Conservation (phyloP, 805 yeast species). For the Wickerhamiella brachini region DNA sequence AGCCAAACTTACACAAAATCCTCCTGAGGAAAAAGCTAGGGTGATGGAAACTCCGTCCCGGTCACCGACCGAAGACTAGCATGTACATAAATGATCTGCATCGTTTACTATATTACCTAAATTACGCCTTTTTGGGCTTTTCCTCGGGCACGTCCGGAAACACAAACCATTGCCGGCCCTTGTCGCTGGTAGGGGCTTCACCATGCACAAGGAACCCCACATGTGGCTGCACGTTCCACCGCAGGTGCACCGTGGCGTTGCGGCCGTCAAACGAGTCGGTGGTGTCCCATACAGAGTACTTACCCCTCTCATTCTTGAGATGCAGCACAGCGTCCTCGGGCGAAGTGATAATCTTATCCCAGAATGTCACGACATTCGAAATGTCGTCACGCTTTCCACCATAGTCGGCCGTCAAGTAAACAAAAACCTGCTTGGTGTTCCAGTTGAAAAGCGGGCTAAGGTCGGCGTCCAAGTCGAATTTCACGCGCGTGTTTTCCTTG, state of each 20-base stretch:
- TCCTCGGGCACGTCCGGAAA: slow-evolving; percentile 9
- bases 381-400: slow-evolving; percentile 30
- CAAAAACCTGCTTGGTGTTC: slow-evolving; percentile 95
- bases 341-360: slow-evolving; percentile 71
- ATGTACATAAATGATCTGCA: neutral
- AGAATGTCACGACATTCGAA: slow-evolving; percentile 58
- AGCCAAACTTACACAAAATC: too few species aligned
- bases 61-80: neutral
- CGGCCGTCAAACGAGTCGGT: slow-evolving; percentile 42
- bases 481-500: slow-evolving; percentile 61
- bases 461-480: slow-evolving; percentile 62
- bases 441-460: slow-evolving; percentile 75
- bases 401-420: slow-evolving; percentile 79
- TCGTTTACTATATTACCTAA: neutral
- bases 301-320: slow-evolving; percentile 42
- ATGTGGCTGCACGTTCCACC: slow-evolving; percentile 88
- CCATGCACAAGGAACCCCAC: slow-evolving; percentile 74
- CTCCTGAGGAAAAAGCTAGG: too few species aligned
- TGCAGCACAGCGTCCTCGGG: slow-evolving; percentile 45
- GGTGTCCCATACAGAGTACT: slow-evolving; percentile 82
- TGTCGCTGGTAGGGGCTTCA: slow-evolving; percentile 24
- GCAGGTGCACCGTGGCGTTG: slow-evolving; percentile 54
- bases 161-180: slow-evolving; percentile 9
- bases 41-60: too few species aligned
- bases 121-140: neutral